Percentiles rank a stretch among this genome's conserved stretches.
Conservation (phyloP, 2,329 filamentous ascomycete species). For the Basipetospora sp. region DNA sequence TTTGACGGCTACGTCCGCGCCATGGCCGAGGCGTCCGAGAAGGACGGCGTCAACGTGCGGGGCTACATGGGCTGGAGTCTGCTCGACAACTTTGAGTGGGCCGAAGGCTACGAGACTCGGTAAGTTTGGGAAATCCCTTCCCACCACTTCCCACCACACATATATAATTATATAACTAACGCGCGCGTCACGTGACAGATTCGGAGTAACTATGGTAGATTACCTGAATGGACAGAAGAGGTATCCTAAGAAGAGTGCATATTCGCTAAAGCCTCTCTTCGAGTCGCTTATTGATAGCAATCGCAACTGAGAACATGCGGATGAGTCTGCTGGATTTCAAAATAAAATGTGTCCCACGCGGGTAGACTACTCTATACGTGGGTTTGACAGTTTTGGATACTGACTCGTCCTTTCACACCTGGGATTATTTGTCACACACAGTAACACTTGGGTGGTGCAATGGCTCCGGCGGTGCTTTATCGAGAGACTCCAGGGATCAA, state of each 20-base stretch:
- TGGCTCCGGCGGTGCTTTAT: too few relatives aligned
- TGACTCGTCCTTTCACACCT: too few relatives aligned
- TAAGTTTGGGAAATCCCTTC: neutral
- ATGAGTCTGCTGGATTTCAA: too few relatives aligned
- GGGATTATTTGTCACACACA: too few relatives aligned
- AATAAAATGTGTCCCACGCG: too few relatives aligned
- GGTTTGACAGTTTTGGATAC: too few relatives aligned
- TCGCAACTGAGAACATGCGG: constrained; percentile 16
- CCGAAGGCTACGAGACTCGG: constrained; percentile 42
- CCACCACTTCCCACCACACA: neutral
- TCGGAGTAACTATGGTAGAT: too few relatives aligned
- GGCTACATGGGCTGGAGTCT: constrained; percentile 80
- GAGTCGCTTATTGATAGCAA: constrained; percentile 53
- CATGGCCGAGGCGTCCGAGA: constrained; percentile 54
- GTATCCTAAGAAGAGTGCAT: constrained; percentile 71
- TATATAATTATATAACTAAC: too few relatives aligned
- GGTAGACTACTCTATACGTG: too few relatives aligned
- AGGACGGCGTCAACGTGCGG: constrained; percentile 63
- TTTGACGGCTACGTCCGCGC: constrained; percentile 64
- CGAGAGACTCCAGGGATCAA: too few relatives aligned
- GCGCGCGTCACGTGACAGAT: too few relatives aligned
- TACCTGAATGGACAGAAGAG: constrained; percentile 68
- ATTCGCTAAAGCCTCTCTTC: constrained; percentile 55
- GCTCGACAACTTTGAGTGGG: constrained; percentile 85
- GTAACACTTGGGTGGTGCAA: too few relatives aligned